phyloP scores from a whole-genome alignment of 306 rosid species.

The Mimosa bimucronata region DNA sequence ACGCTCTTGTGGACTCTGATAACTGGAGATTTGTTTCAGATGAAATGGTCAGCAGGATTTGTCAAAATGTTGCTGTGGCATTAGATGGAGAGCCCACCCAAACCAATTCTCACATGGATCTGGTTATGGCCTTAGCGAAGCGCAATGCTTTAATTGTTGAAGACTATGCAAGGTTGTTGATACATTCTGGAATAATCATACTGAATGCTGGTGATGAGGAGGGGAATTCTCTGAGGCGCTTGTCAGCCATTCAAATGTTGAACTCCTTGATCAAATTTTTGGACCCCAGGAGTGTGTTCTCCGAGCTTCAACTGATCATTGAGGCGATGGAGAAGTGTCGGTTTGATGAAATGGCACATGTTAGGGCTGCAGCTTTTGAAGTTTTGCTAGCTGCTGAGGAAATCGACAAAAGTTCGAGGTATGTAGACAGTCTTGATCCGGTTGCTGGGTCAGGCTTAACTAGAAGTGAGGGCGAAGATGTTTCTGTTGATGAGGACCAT shows the following conservation, averaged over 20 bases:
- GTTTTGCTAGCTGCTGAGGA: constrained; percentile 82
- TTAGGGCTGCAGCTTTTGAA: constrained; percentile 87
- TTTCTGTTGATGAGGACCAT: constrained; percentile 48
- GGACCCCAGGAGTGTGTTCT: constrained; percentile 75
- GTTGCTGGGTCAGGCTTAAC: constrained; percentile 69
- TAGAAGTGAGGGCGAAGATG: constrained; percentile 48
- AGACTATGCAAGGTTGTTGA: constrained; percentile 82
- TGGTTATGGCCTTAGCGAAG: constrained; percentile 84
- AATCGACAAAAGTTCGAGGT: constrained; percentile 56
- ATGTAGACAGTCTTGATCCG: constrained; percentile 56
- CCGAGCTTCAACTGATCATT: constrained; percentile 70
- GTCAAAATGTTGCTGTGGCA: constrained; percentile 84
- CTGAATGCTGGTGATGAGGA: constrained; percentile 59
- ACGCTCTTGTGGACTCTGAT: constrained; percentile 83
- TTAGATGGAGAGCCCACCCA: constrained; percentile 75
- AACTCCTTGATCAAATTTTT: constrained; percentile 77
- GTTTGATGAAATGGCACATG: constrained; percentile 75
- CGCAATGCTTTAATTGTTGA: constrained; percentile 77
- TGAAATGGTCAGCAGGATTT: constrained; percentile 84
- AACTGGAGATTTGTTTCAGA: constrained; percentile 89
- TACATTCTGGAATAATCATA: constrained; percentile 67
- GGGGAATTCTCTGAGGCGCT: constrained; percentile 76
- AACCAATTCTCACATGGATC: constrained; percentile 74
- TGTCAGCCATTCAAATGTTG: constrained; percentile 80
- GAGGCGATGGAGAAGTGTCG: constrained; percentile 86